Conservation (phyloP, 2,329 filamentous ascomycete genomes). For the Pseudogymnoascus sp. region DNA sequence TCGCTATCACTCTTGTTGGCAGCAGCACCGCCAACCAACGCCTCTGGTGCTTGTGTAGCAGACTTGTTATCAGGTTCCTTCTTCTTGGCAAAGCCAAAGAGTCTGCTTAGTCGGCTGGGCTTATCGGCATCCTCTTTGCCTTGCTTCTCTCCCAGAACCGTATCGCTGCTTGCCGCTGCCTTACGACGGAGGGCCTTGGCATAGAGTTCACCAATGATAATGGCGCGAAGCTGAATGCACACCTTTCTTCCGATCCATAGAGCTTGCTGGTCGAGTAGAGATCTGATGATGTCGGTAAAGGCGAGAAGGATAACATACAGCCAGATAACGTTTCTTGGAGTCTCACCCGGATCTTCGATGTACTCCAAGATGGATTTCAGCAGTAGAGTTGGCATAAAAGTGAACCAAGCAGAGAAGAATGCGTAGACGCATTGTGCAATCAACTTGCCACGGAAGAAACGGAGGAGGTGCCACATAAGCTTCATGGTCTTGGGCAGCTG, state of each 20-base stretch:
- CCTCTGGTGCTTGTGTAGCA: slow-evolving; percentile 29
- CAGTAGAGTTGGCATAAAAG: slow-evolving; percentile 85
- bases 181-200: slow-evolving; percentile 90
- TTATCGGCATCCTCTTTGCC: slow-evolving; percentile 42
- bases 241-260: slow-evolving; percentile 92
- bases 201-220: slow-evolving; percentile 96
- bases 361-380: slow-evolving; percentile 89
- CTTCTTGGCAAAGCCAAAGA: slow-evolving; percentile 49
- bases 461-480: slow-evolving; percentile 72
- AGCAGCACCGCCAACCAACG: slow-evolving; percentile 28
- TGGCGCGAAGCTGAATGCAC: slow-evolving; percentile 85
- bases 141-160: slow-evolving; percentile 55
- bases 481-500: slow-evolving; percentile 75
- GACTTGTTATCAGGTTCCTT: slow-evolving; percentile 46
- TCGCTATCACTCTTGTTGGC: slow-evolving; percentile 40
- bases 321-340: slow-evolving; percentile 85
- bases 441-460: slow-evolving; percentile 74
- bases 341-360: slow-evolving; percentile 72
- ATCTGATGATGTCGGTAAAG: slow-evolving; percentile 72
- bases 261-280: slow-evolving; percentile 76
- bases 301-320: slow-evolving; percentile 90
- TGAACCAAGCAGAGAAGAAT: slow-evolving; percentile 70
- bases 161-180: slow-evolving; percentile 71
- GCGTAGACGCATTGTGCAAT: slow-evolving; percentile 76
- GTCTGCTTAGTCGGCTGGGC: slow-evolving; percentile 39